Evolutionary conservation across 2,329 filamentous ascomycete species (phyloP), one percentile per base, ranked within the genome.

Genomic region (Aspergillus vadensis): DNA sequence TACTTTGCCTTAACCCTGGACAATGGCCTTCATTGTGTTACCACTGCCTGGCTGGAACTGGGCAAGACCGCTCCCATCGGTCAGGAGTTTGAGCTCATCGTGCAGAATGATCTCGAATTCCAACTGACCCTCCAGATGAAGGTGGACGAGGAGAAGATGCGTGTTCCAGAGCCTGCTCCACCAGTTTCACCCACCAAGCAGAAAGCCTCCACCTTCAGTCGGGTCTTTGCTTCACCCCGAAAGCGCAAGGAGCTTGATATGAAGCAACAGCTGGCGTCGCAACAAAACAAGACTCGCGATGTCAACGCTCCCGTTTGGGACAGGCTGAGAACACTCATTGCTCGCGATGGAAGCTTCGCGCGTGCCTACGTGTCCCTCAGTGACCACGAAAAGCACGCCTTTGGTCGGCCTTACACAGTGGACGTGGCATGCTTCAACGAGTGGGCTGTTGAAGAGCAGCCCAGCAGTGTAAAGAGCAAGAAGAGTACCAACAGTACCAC

Each of bases 1-100:
- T 95, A 91, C 85, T 99, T 99, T 80, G 93, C 94, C 69, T 85
- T 99, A 10, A 99, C 95, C 0, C 85, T 99, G n/a, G 95, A 99
- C 77, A 99, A 99, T 66, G 95, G 95, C 25, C 86, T 99, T 1
- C 95, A 99, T 75, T 99, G 95, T 71, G 95, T 99, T 15, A 99
- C 95, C 0, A 99, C 95, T 3, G 89, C 92, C 0, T 97, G 92
- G 91, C 83, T 98, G 8, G 95, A 99, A 76, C 83, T 99, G 61
- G 92, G 92, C 19, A 90, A 91, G 68, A 94, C 91, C 61, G 94
- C 95, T 2, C 92, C 95, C 0, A 98, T 99, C 68, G 95, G 94
- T 6, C 95, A 99, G 73, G 95, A 99, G 74, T 99, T 99, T 69
- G 95, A 99, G 79, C 87, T 99, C 48, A 93, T 98, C 32, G 95